phyloP scores from a whole-genome alignment of 495 filamentous ascomycete species.

The Aspergillus ellipticus region DNA sequence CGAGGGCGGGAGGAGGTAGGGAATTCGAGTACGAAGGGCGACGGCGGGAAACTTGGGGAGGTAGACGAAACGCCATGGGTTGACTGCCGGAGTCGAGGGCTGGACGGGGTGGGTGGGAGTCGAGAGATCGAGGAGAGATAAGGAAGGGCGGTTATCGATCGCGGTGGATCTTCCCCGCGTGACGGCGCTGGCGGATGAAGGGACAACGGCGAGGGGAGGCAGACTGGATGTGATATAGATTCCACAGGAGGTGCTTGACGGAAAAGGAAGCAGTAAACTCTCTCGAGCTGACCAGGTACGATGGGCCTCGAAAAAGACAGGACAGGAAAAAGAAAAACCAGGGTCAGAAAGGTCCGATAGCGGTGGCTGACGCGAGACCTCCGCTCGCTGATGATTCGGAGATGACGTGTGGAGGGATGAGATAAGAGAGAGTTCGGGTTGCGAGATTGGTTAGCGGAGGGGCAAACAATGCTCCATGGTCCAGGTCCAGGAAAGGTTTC shows the following conservation, averaged over 20 bases:
- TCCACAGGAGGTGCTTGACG: too few relatives aligned
- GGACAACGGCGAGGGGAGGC: too few relatives aligned
- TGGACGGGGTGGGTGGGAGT: neutral
- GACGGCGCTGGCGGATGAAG: neutral
- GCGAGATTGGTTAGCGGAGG: too few relatives aligned
- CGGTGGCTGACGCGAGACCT: neutral
- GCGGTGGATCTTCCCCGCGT: constrained; percentile 26
- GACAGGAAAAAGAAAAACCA: neutral
- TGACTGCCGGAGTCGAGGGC: neutral
- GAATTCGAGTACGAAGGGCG: constrained; percentile 51
- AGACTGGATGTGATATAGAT: too few relatives aligned
- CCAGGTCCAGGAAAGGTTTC: neutral
- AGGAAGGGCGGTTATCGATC: constrained; percentile 17
- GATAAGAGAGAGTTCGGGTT: neutral
- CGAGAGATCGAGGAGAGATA: constrained; percentile 13
- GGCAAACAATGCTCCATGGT: neutral
- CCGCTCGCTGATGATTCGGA: constrained; percentile 1
- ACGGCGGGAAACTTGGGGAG: constrained; percentile 61
- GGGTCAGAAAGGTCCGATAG: neutral
- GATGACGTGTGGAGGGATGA: constrained; percentile 2
- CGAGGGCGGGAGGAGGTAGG: constrained; percentile 37
- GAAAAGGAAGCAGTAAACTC: too few relatives aligned
- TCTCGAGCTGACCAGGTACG: too few relatives aligned
- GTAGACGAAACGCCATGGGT: constrained; percentile 81
- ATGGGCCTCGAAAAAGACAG: neutral